A percentile compares a stretch with the other conserved stretches of the same genome.
phyloP scores from a whole-genome alignment of 768 basidiomycete genomes.

The Vararia minispora region DNA sequence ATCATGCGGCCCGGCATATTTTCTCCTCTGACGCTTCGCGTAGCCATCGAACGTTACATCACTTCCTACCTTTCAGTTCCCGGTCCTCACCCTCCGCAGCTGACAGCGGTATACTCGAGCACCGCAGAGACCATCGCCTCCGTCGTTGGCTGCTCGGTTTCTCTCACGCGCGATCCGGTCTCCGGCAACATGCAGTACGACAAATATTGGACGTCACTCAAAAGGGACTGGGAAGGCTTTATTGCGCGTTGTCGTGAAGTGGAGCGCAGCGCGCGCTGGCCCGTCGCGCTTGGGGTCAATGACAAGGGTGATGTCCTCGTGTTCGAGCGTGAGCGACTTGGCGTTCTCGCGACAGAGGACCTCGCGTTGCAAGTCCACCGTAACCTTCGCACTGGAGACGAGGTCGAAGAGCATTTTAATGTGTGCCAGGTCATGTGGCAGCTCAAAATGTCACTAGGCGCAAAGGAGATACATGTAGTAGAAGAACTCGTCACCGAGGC shows the following conservation, averaged over 20 bases:
- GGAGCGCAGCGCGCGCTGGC: slow-evolving; percentile 81
- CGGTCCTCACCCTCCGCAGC: slow-evolving; percentile 41
- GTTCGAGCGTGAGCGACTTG: slow-evolving; percentile 70
- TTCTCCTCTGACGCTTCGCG: slow-evolving; percentile 69
- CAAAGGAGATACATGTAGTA: slow-evolving; percentile 22
- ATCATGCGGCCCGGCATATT: slow-evolving; percentile 85
- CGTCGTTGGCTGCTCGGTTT: slow-evolving; percentile 80
- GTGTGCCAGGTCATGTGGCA: slow-evolving; percentile 56
- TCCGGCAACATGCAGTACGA: slow-evolving; percentile 73
- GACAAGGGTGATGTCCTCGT: slow-evolving; percentile 39
- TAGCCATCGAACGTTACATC: slow-evolving; percentile 76
- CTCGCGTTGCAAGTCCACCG: slow-evolving; percentile 48
- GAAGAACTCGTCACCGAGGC: slow-evolving; percentile 53
- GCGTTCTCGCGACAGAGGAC: slow-evolving; percentile 54
- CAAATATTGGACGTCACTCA: slow-evolving; percentile 76
- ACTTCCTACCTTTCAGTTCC: slow-evolving; percentile 59
- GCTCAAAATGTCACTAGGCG: slow-evolving; percentile 43
- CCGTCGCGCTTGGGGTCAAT: slow-evolving; percentile 49
- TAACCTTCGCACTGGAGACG: slow-evolving; percentile 31
- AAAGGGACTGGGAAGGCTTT: slow-evolving; percentile 94
- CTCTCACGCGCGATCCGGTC: slow-evolving; percentile 57
- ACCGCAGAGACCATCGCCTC: slow-evolving; percentile 68
- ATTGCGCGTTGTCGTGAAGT: slow-evolving; percentile 82
- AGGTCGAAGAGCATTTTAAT: slow-evolving; percentile 39
- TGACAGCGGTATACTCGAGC: slow-evolving; percentile 52